Evolutionary conservation across 306 rosid species (phyloP), one percentile per base, ranked within the genome.

Genomic region (Astragalus membranaceus): DNA sequence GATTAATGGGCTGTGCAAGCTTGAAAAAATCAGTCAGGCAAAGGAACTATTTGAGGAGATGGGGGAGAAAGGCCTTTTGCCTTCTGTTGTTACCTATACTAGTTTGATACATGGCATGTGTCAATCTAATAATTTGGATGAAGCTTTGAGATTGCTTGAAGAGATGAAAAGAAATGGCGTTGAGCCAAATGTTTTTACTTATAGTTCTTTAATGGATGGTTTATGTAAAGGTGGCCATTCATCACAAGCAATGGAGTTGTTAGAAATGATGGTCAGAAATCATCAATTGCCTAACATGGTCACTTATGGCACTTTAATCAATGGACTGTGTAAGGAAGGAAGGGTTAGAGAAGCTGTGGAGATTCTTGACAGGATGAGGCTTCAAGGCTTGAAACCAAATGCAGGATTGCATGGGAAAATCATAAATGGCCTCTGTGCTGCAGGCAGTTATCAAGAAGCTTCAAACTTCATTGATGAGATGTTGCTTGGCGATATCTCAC

Each of bases 381-480:
- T 93, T 56, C 97, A 93, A 67, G 94, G 94, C 2, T 78, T 90
- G 85, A 90, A 80, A 72, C 97, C 98, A 69, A 87, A 85, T 81
- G 96, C 92, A 20, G 98, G 92, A 64, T 51, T 85, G 67, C 90
- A 87, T 58, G 90, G 90, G 79, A 93, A 82, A 80, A 75, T 93
- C 69, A 86, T 88, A 52, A 79, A 39, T 49, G 82, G 96, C 64
- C 78, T 87, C 65, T 90, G 96, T 75, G 87, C 80, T 68, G 58
- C 66, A 17, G 14, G 69, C 65, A 90, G 78, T 80, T 88, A 78
- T 58, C 86, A 80, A 64, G 88, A 88, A 81, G 98, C 98, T 62
- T 96, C 96, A 63, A 87, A 93, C 86, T 82, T 88, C 76, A 75
- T 93, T 70, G 98, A 93, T 79, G 98, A 93, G 83, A 93, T 93